Evolutionary conservation across 2,329 filamentous ascomycete species (phyloP).

Genomic region (Hypoxylon sp.): DNA sequence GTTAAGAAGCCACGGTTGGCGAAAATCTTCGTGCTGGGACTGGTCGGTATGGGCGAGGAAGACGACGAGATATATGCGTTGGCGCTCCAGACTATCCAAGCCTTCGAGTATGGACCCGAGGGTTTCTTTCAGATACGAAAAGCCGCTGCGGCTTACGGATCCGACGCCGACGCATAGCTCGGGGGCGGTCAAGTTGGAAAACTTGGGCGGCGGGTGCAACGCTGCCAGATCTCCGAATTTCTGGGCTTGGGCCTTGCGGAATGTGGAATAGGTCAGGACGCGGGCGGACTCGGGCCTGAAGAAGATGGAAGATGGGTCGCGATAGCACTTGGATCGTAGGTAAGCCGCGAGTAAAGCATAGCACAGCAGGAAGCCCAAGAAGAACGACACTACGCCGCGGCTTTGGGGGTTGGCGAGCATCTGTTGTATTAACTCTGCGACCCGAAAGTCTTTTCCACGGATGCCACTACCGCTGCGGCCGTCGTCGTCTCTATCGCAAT

Average conservation of each 20-base stretch:
- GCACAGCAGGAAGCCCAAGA: constrained; percentile 42
- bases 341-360: constrained; percentile 38
- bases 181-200: constrained; percentile 33
- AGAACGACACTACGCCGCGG: constrained; percentile 40
- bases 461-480: too few species aligned
- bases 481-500: neutral
- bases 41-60: constrained; percentile 43
- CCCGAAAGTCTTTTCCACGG: neutral
- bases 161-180: constrained; percentile 41
- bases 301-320: constrained; percentile 44
- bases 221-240: constrained; percentile 42
- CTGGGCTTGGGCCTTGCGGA: constrained; percentile 41
- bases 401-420: constrained; percentile 30
- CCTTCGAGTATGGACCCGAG: constrained; percentile 44
- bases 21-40: constrained; percentile 40
- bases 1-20: constrained; percentile 40
- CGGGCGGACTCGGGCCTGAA: constrained; percentile 43
- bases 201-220: constrained; percentile 32
- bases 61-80: constrained; percentile 41
- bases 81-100: constrained; percentile 38
- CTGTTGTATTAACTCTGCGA: constrained; percentile 5
- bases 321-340: constrained; percentile 41
- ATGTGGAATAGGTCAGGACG: constrained; percentile 43
- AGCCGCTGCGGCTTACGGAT: constrained; percentile 41
- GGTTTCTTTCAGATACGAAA: constrained; percentile 44